phyloP scores from a whole-genome alignment of 1,284 basidiomycete genomes.

The Cryptococcus depauperatus region DNA sequence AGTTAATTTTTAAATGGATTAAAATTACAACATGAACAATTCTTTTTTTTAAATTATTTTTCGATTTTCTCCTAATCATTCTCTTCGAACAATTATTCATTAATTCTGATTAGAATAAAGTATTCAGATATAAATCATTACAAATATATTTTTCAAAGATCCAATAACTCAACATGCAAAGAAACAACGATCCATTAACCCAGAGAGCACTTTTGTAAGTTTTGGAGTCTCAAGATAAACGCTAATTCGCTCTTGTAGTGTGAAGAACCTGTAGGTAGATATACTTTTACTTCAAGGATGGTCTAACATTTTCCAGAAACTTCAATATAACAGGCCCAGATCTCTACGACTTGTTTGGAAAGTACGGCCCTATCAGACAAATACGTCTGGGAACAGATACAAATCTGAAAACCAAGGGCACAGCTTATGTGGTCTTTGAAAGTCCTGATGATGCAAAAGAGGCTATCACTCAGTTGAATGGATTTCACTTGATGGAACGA shows the following conservation, averaged over 20 bases:
- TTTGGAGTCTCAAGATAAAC: background rate
- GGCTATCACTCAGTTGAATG: conserved; percentile 91
- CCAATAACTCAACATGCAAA: conserved; percentile 20
- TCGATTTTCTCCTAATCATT: background rate
- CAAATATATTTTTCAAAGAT: too few species aligned
- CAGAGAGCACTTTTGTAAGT: conserved; percentile 42
- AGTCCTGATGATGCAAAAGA: conserved; percentile 69
- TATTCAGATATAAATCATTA: too few species aligned
- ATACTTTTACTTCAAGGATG: background rate
- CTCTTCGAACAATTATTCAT: background rate
- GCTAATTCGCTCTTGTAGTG: conserved; percentile 17
- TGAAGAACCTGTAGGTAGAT: conserved; percentile 42
- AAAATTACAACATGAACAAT: background rate
- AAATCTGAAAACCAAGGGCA: conserved; percentile 77
- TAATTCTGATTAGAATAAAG: too few species aligned
- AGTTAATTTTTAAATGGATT: background rate
- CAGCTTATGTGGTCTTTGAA: conserved; percentile 72
- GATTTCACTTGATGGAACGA: conserved; percentile 95
- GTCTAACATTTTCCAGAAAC: conserved; percentile 50
- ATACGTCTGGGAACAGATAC: conserved; percentile 84
- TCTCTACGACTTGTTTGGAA: conserved; percentile 93
- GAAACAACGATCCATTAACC: conserved; percentile 32
- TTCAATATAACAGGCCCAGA: conserved; percentile 87
- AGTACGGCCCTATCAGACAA: conserved; percentile 94
- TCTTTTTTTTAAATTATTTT: background rate